These are phyloP conservation scores for Aspergillus clavatus DNA, from an alignment of 2,329 filamentous ascomycete genomes.

Conservation along the genomic window DNA sequence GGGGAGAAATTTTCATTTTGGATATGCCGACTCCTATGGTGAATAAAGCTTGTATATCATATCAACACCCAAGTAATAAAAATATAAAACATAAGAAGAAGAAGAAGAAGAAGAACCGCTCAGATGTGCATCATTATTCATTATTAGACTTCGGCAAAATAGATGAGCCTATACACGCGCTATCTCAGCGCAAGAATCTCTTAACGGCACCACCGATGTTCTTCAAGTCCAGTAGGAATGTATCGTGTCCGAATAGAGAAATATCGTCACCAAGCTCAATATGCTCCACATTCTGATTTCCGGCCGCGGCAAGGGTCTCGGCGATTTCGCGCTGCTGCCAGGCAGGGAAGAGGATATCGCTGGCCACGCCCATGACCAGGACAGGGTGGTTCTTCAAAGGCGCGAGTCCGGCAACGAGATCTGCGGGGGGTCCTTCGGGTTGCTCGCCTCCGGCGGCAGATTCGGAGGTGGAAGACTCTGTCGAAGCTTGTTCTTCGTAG, in stretches of 20 bases:
- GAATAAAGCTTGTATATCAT: neutral
- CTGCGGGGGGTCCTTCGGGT: slow-evolving; percentile 59
- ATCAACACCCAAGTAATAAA: neutral
- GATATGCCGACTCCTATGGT: too few species aligned
- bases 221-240: slow-evolving; percentile 86
- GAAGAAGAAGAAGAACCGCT: neutral
- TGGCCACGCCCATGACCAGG: slow-evolving; percentile 88
- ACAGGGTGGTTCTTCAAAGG: slow-evolving; percentile 71
- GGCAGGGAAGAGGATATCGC: slow-evolving; percentile 92
- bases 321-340: slow-evolving; percentile 98
- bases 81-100: too few species aligned
- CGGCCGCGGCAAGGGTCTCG: slow-evolving; percentile 68
- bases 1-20: too few species aligned
- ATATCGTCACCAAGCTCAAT: slow-evolving; percentile 90
- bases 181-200: slow-evolving; percentile 63
- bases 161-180: slow-evolving; percentile 1
- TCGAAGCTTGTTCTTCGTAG: slow-evolving; percentile 77
- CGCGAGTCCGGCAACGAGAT: slow-evolving; percentile 71
- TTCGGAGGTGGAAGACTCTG: slow-evolving; percentile 36
- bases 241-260: slow-evolving; percentile 94
- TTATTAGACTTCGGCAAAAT: slow-evolving; percentile 1
- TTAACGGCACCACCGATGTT: slow-evolving; percentile 82
- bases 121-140: slow-evolving; percentile 8
- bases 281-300: slow-evolving; percentile 78
- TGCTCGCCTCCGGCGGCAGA: slow-evolving; percentile 15